Conservation (phyloP, 768 basidiomycete species). For the Mycena belliarum region DNA sequence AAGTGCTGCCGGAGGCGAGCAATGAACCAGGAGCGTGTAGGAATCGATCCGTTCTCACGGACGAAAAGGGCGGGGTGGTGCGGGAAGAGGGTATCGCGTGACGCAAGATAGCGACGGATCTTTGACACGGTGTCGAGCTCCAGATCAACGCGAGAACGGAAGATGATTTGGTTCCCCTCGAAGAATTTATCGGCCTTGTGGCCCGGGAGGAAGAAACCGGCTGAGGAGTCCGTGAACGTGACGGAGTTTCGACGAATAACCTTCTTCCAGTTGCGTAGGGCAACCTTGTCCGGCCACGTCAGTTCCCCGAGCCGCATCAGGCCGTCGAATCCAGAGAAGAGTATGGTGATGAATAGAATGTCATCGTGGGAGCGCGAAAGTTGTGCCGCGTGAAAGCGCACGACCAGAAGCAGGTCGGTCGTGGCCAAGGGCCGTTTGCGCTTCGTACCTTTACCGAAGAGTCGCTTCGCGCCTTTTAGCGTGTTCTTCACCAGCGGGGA, state of each 20-base stretch:
- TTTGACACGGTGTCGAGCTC: no score
- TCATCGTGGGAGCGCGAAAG: no score
- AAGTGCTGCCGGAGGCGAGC: constrained; percentile 25
- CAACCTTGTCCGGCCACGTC: constrained; percentile 25
- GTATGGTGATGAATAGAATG: constrained; percentile 29
- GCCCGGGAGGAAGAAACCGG: constrained; percentile 30
- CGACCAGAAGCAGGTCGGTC: constrained; percentile 16
- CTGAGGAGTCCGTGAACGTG: constrained; percentile 28
- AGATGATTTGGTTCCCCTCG: no score
- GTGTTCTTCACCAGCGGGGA: constrained; percentile 30
- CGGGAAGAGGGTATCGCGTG: constrained; percentile 27
- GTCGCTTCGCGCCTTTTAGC: constrained; percentile 30
- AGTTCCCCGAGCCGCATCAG: constrained; percentile 37
- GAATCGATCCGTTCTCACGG: constrained; percentile 29
- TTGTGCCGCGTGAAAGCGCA: background rate
- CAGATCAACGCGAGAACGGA: no score
- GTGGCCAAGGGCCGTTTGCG: constrained; percentile 31
- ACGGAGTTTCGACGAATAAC: constrained; percentile 13
- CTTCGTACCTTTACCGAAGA: constrained; percentile 15
- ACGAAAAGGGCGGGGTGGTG: constrained; percentile 37
- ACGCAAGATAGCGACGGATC: constrained; percentile 26
- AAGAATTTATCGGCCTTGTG: no score
- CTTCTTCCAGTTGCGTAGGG: no score
- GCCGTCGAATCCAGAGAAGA: constrained; percentile 32
- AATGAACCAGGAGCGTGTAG: constrained; percentile 37